Evolutionary conservation across 768 basidiomycete species (phyloP).

Genomic region (Rhizopogon vulgaris): DNA sequence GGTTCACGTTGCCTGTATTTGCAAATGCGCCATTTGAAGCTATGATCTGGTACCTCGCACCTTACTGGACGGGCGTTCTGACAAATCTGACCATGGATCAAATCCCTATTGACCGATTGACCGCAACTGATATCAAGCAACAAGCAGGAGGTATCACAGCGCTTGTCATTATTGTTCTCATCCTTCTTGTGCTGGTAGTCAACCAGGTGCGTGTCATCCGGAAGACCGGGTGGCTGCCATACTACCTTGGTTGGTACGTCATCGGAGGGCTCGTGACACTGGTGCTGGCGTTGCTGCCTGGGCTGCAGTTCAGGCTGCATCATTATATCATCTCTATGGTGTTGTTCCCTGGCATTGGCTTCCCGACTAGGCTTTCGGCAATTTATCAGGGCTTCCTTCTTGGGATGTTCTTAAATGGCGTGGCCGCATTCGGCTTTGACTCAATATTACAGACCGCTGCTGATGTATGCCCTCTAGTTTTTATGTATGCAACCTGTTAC

Average conservation of each 20-base stretch:
- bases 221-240: constrained; percentile 77
- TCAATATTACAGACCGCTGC: constrained; percentile 72
- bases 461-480: constrained; percentile 40
- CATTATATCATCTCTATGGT: constrained; percentile 78
- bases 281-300: constrained; percentile 65
- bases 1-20: constrained; percentile 71
- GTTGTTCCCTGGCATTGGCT: constrained; percentile 72
- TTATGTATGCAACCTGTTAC: not conserved
- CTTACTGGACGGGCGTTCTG: constrained; percentile 76
- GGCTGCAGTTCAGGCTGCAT: constrained; percentile 65
- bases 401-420: constrained; percentile 77
- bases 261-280: constrained; percentile 59
- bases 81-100: constrained; percentile 65
- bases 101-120: constrained; percentile 76
- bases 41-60: constrained; percentile 65
- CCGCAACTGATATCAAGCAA: constrained; percentile 56
- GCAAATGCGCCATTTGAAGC: constrained; percentile 63
- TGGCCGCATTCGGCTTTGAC: constrained; percentile 73
- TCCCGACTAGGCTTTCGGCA: constrained; percentile 74
- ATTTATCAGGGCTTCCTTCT: constrained; percentile 78
- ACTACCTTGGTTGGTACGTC: constrained; percentile 71
- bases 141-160: constrained; percentile 63
- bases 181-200: constrained; percentile 51
- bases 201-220: constrained; percentile 82
- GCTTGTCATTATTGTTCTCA: constrained; percentile 60